Base-by-base conservation (phyloP, 2,329 filamentous ascomycete genomes). In the Microcera coccophila region DNA sequence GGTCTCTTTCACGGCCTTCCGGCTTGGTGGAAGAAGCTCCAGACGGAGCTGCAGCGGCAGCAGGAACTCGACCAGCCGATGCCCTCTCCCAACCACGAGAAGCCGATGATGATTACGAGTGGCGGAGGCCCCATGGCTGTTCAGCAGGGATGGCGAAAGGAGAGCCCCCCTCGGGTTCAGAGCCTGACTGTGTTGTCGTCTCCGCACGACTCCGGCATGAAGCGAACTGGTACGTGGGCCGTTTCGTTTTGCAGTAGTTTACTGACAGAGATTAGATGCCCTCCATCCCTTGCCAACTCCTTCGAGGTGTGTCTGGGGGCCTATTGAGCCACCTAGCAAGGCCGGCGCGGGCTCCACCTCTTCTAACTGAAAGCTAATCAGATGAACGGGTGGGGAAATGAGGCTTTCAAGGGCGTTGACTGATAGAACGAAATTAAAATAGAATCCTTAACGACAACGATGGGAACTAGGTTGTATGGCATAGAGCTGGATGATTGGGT, bases 1-100 rank as follows among this genome's bases (percentile, higher is more conserved):
- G 90, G 90, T 0, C 76, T 95, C 1, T 81, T 80, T 51, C 75
- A 82, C 47, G 80, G 80, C 0, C 65, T 78, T n/a, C 80, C 79
- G 0, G 59, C 64, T 14, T 83, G 79, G 79, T 83, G 73, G 71
- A 77, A 71, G 62, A 76, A 75, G 59, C 65, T 70, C 22, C 72
- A 76, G 54, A 65, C 64, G n/a, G 73, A 77, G 47, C 53, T 71
- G 38, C 62, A 67, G 28, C 51, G 50, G 24, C 54, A 45, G 31
- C 43, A 45, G 16, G 46, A 49, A 26, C 16, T 29, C 28, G 38
- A 46, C 15, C 32, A 33, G 0, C 10, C 29, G 4, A 5, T 2
- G 16, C 14, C 14, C 14, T 16, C 41, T 2, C 14, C 43, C 3
- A 22, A 43, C 11, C 19, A 24, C 12, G 22, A 7, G 22, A 26